Percentiles rank a stretch among this genome's conserved stretches.
These are phyloP conservation scores for Quillaja saponaria DNA, from an alignment of 306 rosid species.

Conservation along the genomic window DNA sequence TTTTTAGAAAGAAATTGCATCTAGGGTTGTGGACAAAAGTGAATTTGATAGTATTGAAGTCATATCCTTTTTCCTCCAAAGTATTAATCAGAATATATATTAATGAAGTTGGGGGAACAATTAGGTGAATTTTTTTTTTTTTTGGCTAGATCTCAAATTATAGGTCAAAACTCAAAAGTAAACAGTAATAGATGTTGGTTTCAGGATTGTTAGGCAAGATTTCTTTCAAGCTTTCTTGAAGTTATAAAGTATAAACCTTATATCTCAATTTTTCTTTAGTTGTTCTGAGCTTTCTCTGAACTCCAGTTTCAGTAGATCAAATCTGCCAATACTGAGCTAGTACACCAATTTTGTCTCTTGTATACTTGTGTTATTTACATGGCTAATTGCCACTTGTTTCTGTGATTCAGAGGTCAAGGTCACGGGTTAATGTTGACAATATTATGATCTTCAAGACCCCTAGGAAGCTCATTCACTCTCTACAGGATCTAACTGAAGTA, in stretches of 20 bases:
- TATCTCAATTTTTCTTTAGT: not conserved
- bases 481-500: constrained; percentile 53
- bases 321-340: not conserved
- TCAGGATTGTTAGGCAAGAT: not conserved
- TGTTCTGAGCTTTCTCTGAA: constrained; percentile 2
- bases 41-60: too few species aligned
- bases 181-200: not conserved
- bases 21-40: too few species aligned
- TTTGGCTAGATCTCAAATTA: too few species aligned
- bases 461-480: constrained; percentile 74
- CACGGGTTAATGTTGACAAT: constrained; percentile 42
- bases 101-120: not conserved
- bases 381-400: constrained; percentile 18
- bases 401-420: constrained; percentile 55
- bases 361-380: constrained; percentile 10
- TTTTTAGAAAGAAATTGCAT: constrained; percentile 7
- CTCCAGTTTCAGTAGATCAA: not conserved
- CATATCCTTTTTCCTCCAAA: not conserved
- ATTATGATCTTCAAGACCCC: constrained; percentile 62
- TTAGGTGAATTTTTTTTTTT: not conserved
- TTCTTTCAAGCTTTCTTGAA: not conserved
- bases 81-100: not conserved
- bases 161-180: too few species aligned
- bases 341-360: constrained; percentile 1
- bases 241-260: not conserved